Evolutionary conservation across 2,329 filamentous ascomycete species (phyloP).

Genomic region (Trichoderma asperellum): DNA sequence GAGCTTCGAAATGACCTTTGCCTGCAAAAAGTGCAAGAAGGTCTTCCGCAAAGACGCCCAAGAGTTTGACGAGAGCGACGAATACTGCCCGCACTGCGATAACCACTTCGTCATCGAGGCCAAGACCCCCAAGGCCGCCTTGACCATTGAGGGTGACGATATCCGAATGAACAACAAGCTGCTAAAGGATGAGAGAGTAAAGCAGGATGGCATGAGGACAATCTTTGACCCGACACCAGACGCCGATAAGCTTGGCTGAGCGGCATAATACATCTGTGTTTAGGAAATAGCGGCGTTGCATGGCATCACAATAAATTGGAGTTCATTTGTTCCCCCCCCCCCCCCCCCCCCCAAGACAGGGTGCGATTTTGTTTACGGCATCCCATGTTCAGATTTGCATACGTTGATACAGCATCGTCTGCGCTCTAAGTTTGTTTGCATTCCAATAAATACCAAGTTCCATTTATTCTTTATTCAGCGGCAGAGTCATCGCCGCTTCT

Average conservation of each 20-base stretch:
- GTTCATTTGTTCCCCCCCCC: background rate
- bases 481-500: conserved; percentile 53
- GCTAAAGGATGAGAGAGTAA: conserved; percentile 86
- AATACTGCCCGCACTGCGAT: conserved; percentile 98
- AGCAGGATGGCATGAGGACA: conserved; percentile 60
- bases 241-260: conserved; percentile 74
- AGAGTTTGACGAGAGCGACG: conserved; percentile 95
- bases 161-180: conserved; percentile 83
- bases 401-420: conserved; percentile 46
- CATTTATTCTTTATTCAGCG: conserved; percentile 40
- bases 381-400: conserved; percentile 39
- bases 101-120: conserved; percentile 98
- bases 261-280: background rate
- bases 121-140: conserved; percentile 75
- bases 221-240: conserved; percentile 79
- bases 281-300: conserved; percentile 39
- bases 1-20: conserved; percentile 86
- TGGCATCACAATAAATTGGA: conserved; percentile 29
- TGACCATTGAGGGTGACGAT: conserved; percentile 92
- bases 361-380: conserved; percentile 33
- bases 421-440: conserved; percentile 37
- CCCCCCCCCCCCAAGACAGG: background rate
- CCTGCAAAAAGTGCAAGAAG: conserved; percentile 99
- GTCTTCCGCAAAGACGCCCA: conserved; percentile 92
- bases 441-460: conserved; percentile 32